Percentiles rank a stretch among this genome's conserved stretches.
Conservation (phyloP, 2,329 filamentous ascomycete species). For the Ustulina deusta region DNA sequence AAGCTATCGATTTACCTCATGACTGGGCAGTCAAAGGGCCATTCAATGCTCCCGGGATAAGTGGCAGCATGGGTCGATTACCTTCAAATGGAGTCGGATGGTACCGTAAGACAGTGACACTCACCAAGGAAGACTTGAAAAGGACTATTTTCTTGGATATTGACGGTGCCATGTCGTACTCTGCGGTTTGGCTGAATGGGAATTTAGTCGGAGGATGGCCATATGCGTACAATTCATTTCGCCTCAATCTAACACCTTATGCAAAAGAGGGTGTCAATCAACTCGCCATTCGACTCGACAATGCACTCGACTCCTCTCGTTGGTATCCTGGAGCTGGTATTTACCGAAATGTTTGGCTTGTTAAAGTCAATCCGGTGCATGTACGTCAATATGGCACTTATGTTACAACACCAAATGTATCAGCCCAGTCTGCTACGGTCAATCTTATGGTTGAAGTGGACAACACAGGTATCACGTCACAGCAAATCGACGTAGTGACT, state of each 20-base stretch:
- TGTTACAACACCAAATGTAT: constrained; percentile 60
- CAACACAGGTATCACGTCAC: constrained; percentile 54
- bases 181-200: constrained; percentile 65
- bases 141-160: constrained; percentile 50
- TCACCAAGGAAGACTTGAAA: constrained; percentile 35
- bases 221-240: constrained; percentile 64
- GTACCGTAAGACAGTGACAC: constrained; percentile 59
- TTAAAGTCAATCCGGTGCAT: constrained; percentile 60
- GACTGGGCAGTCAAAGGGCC: constrained; percentile 60
- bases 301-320: constrained; percentile 60
- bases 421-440: constrained; percentile 58
- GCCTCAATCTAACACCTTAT: constrained; percentile 62
- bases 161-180: constrained; percentile 65
- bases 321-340: constrained; percentile 68
- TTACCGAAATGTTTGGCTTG: constrained; percentile 67
- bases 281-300: constrained; percentile 65
- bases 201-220: constrained; percentile 64
- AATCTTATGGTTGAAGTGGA: constrained; percentile 60
- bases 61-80: constrained; percentile 57
- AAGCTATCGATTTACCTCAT: constrained; percentile 56
- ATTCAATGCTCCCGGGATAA: constrained; percentile 52
- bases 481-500: constrained; percentile 55
- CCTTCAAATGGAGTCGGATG: constrained; percentile 64
- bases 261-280: constrained; percentile 54
- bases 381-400: constrained; percentile 64